Percentiles rank a stretch among this genome's conserved stretches.
These are phyloP conservation scores for Omphalea diandra DNA, from an alignment of 441 rosid species.

Conservation along the genomic window DNA sequence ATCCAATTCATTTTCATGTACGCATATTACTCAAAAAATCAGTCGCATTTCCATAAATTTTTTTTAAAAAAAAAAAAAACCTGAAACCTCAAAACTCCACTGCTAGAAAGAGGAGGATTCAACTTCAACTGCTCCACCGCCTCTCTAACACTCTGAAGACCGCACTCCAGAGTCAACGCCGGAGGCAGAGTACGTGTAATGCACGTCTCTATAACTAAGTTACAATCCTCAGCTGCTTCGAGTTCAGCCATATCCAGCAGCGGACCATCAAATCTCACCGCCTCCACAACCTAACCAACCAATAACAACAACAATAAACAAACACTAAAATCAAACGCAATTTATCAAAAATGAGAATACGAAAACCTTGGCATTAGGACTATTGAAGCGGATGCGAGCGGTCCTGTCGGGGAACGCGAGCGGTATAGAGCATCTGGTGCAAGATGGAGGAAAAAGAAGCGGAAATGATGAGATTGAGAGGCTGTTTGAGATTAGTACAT, in stretches of 20 bases:
- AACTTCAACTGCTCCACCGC: slow-evolving; percentile 60
- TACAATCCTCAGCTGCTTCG: slow-evolving; percentile 44
- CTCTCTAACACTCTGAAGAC: slow-evolving; percentile 52
- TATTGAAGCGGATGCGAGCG: slow-evolving; percentile 20
- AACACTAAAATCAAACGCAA: background rate
- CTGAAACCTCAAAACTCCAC: slow-evolving; percentile 74
- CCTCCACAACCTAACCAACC: slow-evolving; percentile 40
- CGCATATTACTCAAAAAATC: no score
- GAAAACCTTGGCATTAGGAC: slow-evolving; percentile 27
- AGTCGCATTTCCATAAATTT: no score
- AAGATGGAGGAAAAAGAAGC: background rate
- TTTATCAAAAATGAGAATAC: background rate
- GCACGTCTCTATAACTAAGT: slow-evolving; percentile 57
- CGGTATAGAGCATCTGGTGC: background rate
- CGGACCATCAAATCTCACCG: slow-evolving; percentile 67
- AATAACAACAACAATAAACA: background rate
- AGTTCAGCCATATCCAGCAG: slow-evolving; percentile 33
- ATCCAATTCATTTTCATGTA: no score
- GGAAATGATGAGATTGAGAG: slow-evolving; percentile 15
- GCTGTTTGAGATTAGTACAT: slow-evolving; percentile 1
- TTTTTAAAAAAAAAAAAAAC: no score
- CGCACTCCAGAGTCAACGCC: slow-evolving; percentile 72
- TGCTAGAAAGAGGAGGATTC: slow-evolving; percentile 57
- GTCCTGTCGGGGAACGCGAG: slow-evolving; percentile 24
- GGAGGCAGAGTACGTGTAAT: slow-evolving; percentile 69